phyloP scores from a whole-genome alignment of 2,329 filamentous ascomycete species.

The Ophiosphaerella herpotricha region DNA sequence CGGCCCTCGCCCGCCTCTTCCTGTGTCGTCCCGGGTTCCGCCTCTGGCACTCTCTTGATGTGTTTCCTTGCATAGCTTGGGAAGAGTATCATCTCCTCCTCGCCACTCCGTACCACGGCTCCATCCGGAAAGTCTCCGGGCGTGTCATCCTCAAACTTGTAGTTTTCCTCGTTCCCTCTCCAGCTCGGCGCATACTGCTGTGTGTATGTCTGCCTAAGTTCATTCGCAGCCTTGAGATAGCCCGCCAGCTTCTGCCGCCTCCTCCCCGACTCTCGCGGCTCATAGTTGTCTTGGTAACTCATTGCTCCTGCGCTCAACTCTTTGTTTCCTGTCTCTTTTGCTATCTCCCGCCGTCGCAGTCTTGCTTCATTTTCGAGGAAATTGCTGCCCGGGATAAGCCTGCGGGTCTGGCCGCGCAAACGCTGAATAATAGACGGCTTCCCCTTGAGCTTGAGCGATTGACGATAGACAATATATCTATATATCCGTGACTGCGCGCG shows the following conservation, averaged over 20 bases:
- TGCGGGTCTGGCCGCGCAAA: slow-evolving; percentile 40
- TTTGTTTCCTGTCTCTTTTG: slow-evolving; percentile 22
- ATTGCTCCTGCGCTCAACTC: slow-evolving; percentile 30
- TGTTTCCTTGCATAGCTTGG: slow-evolving; percentile 88
- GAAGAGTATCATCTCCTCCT: slow-evolving; percentile 93
- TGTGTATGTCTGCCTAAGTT: slow-evolving; percentile 70
- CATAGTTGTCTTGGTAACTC: slow-evolving; percentile 44
- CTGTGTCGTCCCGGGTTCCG: slow-evolving; percentile 45
- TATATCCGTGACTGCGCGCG: slow-evolving; percentile 78
- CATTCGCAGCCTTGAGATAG: slow-evolving; percentile 73
- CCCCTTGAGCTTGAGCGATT: slow-evolving; percentile 47
- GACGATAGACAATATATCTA: slow-evolving; percentile 69
- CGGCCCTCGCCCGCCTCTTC: slow-evolving; percentile 47
- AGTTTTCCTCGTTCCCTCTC: slow-evolving; percentile 51
- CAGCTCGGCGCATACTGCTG: slow-evolving; percentile 57
- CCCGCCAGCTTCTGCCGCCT: slow-evolving; percentile 77
- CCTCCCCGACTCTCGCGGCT: slow-evolving; percentile 65
- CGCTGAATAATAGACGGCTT: slow-evolving; percentile 37
- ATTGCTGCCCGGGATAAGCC: slow-evolving; percentile 23
- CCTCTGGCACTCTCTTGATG: slow-evolving; percentile 52
- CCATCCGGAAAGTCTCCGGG: slow-evolving; percentile 84
- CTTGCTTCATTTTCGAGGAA: slow-evolving; percentile 42
- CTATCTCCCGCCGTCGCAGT: slow-evolving; percentile 39
- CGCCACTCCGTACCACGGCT: slow-evolving; percentile 75
- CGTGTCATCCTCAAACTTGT: slow-evolving; percentile 56